Base-by-base conservation (phyloP, 2,329 filamentous ascomycete genomes). In the Colletotrichum simmondsii region DNA sequence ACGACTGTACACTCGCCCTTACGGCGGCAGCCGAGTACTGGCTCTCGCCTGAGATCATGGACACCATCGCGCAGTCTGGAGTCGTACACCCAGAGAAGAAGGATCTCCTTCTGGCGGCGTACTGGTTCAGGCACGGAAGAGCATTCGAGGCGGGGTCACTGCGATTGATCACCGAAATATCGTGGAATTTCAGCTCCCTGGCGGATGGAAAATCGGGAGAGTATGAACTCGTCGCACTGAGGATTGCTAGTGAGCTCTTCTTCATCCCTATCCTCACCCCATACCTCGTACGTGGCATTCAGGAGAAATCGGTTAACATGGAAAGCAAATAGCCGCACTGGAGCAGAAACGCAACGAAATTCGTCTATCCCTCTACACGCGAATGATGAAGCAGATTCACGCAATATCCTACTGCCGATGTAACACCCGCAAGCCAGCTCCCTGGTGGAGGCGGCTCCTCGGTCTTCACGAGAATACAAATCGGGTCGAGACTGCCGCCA, bases 121-220 rank as follows among this genome's bases (percentile, higher is more conserved):
- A 69, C 14, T 72, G 69, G 65, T 64, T 64, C 12, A 63, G 49
- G 12, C 35, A 54, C 5, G 65, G 54, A 19, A 19, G 26, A 7
- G 59, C 58, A 7, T 72, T 70, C 42, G 59, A 28, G 49, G 5
- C 30, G 59, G 32, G 37, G 0, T 69, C 65, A 8, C 19, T 35
- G 46, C 12, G 24, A n/a, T 19, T 72, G 14, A 16, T 72, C 0
- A 1, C 6, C 30, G 37, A 64, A 14, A 32, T 57, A 4, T 30
- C 35, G 2, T 52, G 30, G 14, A 58, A 58, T 19, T 71, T 49
- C n/a, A 22, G 32, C 8, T 49, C 12, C 4, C 10, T 71, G 35
- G 37, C 24, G 1, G 30, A 58, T 4, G 64, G 28, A 5, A 4
- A 3, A 10, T 8, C 5, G 58, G 35, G 22, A 42, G 14, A 52